Base-by-base conservation (phyloP, 2,329 filamentous ascomycete genomes). In the Phyllosticta capitalensis region DNA sequence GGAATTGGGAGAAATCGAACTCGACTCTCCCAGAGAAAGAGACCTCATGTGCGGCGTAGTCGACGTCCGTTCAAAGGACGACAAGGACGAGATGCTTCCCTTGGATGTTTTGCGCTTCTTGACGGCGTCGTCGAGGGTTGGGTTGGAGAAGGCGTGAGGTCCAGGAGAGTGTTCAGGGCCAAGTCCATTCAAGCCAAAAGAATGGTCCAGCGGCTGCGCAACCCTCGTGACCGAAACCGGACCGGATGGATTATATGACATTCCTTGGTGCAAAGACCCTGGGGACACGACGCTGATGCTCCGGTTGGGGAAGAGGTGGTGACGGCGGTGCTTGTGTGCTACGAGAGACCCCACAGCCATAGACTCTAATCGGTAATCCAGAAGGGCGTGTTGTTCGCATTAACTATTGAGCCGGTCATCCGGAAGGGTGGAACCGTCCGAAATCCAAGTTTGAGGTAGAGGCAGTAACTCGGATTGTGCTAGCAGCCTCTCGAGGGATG, bases 1-100 rank as follows among this genome's bases (percentile, higher is more conserved):
- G 38, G 82, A 79, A 51, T 72, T 74, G 56, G 77, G 75, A 62
- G 76, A 78, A 63, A 79, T 67, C 45, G 75, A 74, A 66, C 71
- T 71, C 50, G 70, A 68, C 38, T 71, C 72, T 38, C 66, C 65
- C 20, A 72, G 64, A 21, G 69, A 67, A 45, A 75, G 64, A 57
- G 72, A 75, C 65, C 73, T 75, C 67, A 79, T 72, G 65, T 78
- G 77, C 63, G 78, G 76, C 62, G 76, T 79, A 17, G 78, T 79
- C 5, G 72, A 70, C 54, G 75, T 74, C 55, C 76, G 70, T 63
- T 75, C 71, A 60, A 78, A 71, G 55, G 71, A 68, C 38, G 38
- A 45, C 2, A 24, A 5, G 33, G 67, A 63, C n/a, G 71, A 65
- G n/a, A 65, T 61, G 63, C 74, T 77, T 64, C 66, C 69, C 64